Percentiles rank a stretch among this genome's conserved stretches.
phyloP scores from a whole-genome alignment of 257 asterid species.

The Prunella vulgaris region DNA sequence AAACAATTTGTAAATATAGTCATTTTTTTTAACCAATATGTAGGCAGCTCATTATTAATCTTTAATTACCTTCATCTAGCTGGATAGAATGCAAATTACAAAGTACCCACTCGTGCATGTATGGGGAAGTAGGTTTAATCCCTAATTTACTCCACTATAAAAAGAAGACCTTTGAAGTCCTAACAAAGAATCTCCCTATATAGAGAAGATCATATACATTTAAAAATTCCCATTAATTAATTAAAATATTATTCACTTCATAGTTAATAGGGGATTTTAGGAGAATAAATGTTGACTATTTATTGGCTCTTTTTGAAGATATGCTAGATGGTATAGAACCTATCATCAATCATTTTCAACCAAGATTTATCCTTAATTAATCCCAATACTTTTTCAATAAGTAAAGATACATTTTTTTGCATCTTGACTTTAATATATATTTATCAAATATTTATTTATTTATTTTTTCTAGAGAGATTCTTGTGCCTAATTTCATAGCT shows the following conservation, averaged over 20 bases:
- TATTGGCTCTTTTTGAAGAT: conserved; percentile 21
- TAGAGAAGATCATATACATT: too few relatives aligned
- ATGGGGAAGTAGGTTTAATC: not conserved
- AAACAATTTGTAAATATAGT: too few relatives aligned
- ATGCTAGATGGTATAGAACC: conserved; percentile 3
- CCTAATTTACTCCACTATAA: not conserved
- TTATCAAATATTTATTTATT: conserved; percentile 23
- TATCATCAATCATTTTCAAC: conserved; percentile 35
- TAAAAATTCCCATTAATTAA: not conserved
- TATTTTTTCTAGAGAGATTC: conserved; percentile 33
- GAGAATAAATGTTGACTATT: conserved; percentile 29
- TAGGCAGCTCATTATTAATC: too few relatives aligned
- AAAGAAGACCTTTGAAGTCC: not conserved
- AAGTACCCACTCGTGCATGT: not conserved
- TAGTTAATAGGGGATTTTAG: conserved; percentile 7
- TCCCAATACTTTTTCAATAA: conserved; percentile 16
- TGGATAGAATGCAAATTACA: not conserved
- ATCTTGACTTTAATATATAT: conserved; percentile 31
- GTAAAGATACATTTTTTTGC: conserved; percentile 17
- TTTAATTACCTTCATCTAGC: not conserved
- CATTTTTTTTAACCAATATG: too few relatives aligned
- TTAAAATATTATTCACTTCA: not conserved
- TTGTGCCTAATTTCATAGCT: conserved; percentile 25
- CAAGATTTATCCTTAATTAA: conserved; percentile 31
- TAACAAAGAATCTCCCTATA: conserved; percentile 9